Base-by-base conservation (phyloP, 2,329 filamentous ascomycete species). In the Monosporascus cannonballus region DNA sequence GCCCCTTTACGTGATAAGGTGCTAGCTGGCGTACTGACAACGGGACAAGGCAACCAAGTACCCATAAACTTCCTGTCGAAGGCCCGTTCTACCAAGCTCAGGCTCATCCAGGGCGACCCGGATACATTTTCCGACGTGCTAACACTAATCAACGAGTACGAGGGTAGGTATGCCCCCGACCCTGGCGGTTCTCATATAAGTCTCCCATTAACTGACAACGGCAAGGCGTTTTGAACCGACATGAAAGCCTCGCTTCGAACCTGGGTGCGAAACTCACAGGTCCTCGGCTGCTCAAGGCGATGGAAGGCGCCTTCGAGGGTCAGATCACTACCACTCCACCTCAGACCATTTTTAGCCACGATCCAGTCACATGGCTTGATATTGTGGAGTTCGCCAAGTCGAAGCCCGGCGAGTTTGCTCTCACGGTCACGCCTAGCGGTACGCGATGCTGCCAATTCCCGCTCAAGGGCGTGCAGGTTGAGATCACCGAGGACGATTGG, bases 401-500 rank as follows among this genome's bases (percentile, higher is more conserved):
- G 58, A 91, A 90, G 57, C 88, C 90, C 0, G 79, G 83, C 59
- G 88, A 93, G 51, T 94, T 95, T 69, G 80, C 83, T 36, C 73
- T 95, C 49, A 84, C 83, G 51, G 83, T 87, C 53, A 79, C 81
- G 56, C 77, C 82, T 45, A 86, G 89, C 59, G 87, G 87, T 20
- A 73, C 81, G 50, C 81, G 86, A 47, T 84, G 87, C 50, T 95
- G 90, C 65, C 88, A 90, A 57, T 94, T 96, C 68, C 84, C 85
- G 64, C 85, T 90, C 58, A 91, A 91, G 65, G 88, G 91, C 55
- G 80, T 86, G 59, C 82, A 88, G 47, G 86, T 95, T 8, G 89
- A 96, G 71, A 93, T 96, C 56, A 85, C 84, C 18, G 90, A 95
- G 68, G 90, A 95, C 67, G 90, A 96, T 66, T 96, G 86, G 77